Base-by-base conservation (phyloP, 2,329 filamentous ascomycete genomes). In the Mycosphaerella sp. region DNA sequence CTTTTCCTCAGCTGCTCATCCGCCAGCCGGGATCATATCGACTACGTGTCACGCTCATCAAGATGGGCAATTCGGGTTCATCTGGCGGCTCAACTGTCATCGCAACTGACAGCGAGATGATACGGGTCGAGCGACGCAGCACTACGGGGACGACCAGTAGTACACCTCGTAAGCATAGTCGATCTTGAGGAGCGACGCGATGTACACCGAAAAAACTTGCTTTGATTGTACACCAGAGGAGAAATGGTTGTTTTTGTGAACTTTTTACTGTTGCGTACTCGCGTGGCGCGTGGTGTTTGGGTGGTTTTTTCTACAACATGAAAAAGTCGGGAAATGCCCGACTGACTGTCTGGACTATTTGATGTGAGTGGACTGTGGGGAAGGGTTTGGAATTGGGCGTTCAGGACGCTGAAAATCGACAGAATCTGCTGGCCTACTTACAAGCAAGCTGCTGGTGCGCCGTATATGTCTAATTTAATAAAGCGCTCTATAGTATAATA, bases 11-110 rank as follows among this genome's bases (percentile, higher is more conserved):
- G 27, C 53, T 67, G 41, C 50, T 66, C 16, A 64, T 67, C 27
- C 59, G 65, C 12, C 64, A 66, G 46, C 53, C 62, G 13, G 65
- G 65, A 8, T 55, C 56, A 2, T 67, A 64, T 37, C 60, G 64
- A 2, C 51, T 67, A 14, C 59, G 64, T 4, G 59, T 59, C 7
- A 62, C 62, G 0, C 54, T 67, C 17, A 59, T 66, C 50, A 61
- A 64, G 51, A 66, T 64, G 59, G 55, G 58, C 37, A 41, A 45
- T 12, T 49, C 55, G 2, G 58, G 54, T 4, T 44, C 56, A 10
- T 58, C 59, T 12, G 57, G 58, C 13, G 57, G 48, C 12, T 52
- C 59, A 3, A 63, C 51, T 14, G 47, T 67, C 14, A 28, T 59
- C 7, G 50, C 59, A 6, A 55, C 61, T 32, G 65, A 67, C 44